Evolutionary conservation across 306 rosid genomes (phyloP).

Genomic region (Malus sylvestris): DNA sequence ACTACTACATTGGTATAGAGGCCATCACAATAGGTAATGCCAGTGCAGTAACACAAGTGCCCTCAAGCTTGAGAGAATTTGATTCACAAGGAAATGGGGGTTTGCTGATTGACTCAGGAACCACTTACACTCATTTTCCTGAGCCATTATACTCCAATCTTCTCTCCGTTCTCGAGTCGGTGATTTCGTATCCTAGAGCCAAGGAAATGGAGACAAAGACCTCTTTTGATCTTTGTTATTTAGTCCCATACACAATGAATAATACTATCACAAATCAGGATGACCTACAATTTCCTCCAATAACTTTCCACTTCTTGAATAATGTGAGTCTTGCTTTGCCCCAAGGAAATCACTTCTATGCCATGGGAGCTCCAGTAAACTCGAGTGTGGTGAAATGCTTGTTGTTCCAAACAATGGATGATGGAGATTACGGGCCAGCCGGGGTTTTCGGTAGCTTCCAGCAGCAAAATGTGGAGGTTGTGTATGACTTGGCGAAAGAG

Average conservation of each 20-base stretch:
- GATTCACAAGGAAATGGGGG: conserved; percentile 50
- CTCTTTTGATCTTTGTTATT: conserved; percentile 47
- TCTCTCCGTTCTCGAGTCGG: conserved; percentile 27
- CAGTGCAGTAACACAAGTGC: conserved; percentile 13
- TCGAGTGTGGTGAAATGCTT: conserved; percentile 40
- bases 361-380: conserved; percentile 45
- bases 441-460: conserved; percentile 58
- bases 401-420: conserved; percentile 42
- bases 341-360: conserved; percentile 38
- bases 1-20: conserved; percentile 44
- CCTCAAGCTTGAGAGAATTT: conserved; percentile 33
- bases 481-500: conserved; percentile 44
- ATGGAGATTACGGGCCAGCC: conserved; percentile 34
- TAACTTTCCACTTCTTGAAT: conserved; percentile 40
- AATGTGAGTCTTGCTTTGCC: conserved; percentile 35
- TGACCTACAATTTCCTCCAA: conserved; percentile 24
- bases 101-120: conserved; percentile 47
- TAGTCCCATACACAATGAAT: conserved; percentile 21
- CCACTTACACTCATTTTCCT: conserved; percentile 52
- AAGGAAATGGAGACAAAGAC: conserved; percentile 27
- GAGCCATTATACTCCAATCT: conserved; percentile 44
- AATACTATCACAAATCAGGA: neutral
- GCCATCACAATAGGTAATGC: conserved; percentile 28
- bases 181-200: conserved; percentile 37
- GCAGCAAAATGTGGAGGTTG: conserved; percentile 50